Evolutionary conservation across 768 basidiomycete genomes (phyloP).

Genomic region (Lactarius trivialis): DNA sequence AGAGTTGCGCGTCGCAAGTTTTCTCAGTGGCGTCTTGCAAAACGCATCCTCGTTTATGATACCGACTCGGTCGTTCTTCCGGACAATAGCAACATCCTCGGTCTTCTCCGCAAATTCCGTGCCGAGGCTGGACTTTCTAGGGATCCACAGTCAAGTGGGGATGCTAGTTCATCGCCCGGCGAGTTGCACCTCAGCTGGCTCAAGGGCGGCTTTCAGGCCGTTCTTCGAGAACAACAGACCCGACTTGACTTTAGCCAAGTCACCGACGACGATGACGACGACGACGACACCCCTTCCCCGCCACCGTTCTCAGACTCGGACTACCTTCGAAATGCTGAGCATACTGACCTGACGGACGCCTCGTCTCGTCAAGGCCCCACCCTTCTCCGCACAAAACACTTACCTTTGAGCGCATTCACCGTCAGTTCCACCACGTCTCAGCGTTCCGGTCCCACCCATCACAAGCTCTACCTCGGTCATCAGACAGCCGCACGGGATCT

Average conservation of each 20-base stretch:
- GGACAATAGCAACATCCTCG: conserved; percentile 61
- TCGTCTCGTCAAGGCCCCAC: conserved; percentile 17
- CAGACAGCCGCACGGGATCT: conserved; percentile 10
- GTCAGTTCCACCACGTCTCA: conserved; percentile 37
- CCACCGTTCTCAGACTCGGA: conserved; percentile 10
- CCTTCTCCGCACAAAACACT: conserved; percentile 49
- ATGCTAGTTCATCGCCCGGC: background rate
- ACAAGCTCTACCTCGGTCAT: conserved; percentile 13
- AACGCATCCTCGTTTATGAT: conserved; percentile 78
- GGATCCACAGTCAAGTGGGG: conserved; percentile 4
- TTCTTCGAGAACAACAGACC: conserved; percentile 48
- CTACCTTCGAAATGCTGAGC: background rate
- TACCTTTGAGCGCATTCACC: conserved; percentile 61
- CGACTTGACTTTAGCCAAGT: conserved; percentile 46
- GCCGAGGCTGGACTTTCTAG: conserved; percentile 41
- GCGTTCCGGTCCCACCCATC: conserved; percentile 22
- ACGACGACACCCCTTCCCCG: conserved; percentile 23
- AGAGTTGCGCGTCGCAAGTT: conserved; percentile 52
- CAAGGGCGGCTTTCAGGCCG: conserved; percentile 73
- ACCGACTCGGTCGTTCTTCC: conserved; percentile 59
- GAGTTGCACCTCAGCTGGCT: conserved; percentile 64
- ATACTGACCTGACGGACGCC: background rate
- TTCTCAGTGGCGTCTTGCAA: conserved; percentile 47
- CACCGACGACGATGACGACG: conserved; percentile 45
- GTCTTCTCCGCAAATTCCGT: conserved; percentile 70